These are phyloP conservation scores for Boletus subparvulus DNA, from an alignment of 768 basidiomycete species.

Conservation along the genomic window DNA sequence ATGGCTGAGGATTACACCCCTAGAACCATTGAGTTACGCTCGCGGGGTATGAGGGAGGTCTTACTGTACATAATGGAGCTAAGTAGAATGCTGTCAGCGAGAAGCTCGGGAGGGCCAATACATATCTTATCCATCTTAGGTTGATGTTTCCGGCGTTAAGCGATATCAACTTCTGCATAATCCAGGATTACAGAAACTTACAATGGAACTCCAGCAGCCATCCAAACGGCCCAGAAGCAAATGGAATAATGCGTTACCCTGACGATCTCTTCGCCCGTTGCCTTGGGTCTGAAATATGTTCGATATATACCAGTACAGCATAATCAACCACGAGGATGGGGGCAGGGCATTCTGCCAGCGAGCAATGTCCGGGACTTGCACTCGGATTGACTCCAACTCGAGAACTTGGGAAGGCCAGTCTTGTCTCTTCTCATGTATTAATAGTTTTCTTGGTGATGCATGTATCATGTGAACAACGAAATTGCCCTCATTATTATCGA, in stretches of 20 bases:
- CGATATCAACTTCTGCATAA: constrained; percentile 11
- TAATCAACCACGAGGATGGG: neutral
- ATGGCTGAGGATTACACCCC: constrained; percentile 50
- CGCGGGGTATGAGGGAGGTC: neutral
- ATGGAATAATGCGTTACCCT: constrained; percentile 40
- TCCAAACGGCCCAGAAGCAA: constrained; percentile 45
- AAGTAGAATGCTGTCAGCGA: constrained; percentile 1
- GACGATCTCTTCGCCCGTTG: constrained; percentile 41
- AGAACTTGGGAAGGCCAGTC: no score
- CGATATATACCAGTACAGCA: constrained; percentile 32
- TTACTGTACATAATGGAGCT: constrained; percentile 49
- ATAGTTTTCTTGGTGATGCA: no score
- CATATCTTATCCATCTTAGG: constrained; percentile 43
- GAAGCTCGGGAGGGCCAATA: neutral
- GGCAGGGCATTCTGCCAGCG: neutral
- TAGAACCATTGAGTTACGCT: constrained; percentile 13
- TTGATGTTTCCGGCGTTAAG: constrained; percentile 46
- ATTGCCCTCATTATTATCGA: no score
- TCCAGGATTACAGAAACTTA: constrained; percentile 11
- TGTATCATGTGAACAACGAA: no score
- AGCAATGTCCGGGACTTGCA: no score
- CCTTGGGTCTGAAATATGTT: constrained; percentile 39
- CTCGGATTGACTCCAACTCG: no score
- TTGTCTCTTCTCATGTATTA: no score
- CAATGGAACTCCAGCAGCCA: constrained; percentile 43